phyloP scores from a whole-genome alignment of 306 rosid genomes.

The Acacia crassicarpa region DNA sequence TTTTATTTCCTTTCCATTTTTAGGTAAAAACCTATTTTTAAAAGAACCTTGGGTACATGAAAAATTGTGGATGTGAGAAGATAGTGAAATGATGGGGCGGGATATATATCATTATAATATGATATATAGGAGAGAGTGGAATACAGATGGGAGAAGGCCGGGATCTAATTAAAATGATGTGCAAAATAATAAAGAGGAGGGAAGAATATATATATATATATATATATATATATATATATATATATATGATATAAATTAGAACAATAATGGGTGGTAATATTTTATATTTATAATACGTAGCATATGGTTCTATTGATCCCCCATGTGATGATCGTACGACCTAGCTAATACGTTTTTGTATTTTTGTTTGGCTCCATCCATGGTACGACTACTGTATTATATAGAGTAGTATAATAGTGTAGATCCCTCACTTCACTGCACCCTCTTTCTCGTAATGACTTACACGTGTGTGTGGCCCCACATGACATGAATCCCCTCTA shows the following conservation, averaged over 20 bases:
- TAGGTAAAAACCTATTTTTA: no score
- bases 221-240: no score
- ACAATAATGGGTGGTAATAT: no score
- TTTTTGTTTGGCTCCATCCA: constrained; percentile 34
- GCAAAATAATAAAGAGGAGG: no score
- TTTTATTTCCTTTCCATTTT: no score
- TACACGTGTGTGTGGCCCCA: constrained; percentile 49
- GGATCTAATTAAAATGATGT: background rate
- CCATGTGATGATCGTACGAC: constrained; percentile 67
- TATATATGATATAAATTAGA: background rate
- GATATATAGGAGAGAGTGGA: background rate
- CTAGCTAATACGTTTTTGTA: constrained; percentile 39
- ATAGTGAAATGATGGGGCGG: no score
- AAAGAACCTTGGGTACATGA: no score
- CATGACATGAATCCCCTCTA: background rate
- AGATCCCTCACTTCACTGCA: no score
- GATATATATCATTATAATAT: background rate
- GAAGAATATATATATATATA: no score
- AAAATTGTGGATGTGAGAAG: no score
- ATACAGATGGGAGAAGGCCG: background rate
- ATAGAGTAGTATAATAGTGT: no score
- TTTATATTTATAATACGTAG: background rate
- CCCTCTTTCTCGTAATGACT: constrained; percentile 8
- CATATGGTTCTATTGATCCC: constrained; percentile 44
- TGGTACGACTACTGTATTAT: no score